Evolutionary conservation across 2,329 filamentous ascomycete species (phyloP).

Genomic region (Ceratocystis smalleyi): DNA sequence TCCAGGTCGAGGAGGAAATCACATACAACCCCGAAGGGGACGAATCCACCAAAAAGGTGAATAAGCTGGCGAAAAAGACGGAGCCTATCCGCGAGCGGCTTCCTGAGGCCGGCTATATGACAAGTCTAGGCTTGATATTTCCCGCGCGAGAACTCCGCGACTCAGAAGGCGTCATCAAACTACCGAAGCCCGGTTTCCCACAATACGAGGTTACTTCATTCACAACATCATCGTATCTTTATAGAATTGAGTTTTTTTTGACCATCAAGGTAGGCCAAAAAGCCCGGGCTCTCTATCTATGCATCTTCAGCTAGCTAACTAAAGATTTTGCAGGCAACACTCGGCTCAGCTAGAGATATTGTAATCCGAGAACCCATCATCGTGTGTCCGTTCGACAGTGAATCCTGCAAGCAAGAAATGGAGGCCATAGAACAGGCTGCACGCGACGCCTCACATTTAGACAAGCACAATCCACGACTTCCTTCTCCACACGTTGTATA

Average conservation of each 20-base stretch:
- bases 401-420: conserved; percentile 96
- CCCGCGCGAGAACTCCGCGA: conserved; percentile 81
- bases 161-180: conserved; percentile 68
- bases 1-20: conserved; percentile 91
- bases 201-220: conserved; percentile 80
- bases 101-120: conserved; percentile 82
- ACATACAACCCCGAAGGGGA: conserved; percentile 98
- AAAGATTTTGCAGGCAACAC: conserved; percentile 30
- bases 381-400: conserved; percentile 87
- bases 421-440: conserved; percentile 93
- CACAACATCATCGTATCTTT: conserved; percentile 81
- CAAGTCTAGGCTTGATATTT: conserved; percentile 80
- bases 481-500: conserved; percentile 73
- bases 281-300: not conserved
- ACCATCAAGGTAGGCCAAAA: conserved; percentile 63
- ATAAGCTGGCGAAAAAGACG: conserved; percentile 69
- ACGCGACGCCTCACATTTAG: conserved; percentile 76
- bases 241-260: conserved; percentile 96
- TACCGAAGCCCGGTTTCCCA: conserved; percentile 76
- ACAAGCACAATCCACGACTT: conserved; percentile 81
- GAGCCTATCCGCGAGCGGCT: conserved; percentile 70
- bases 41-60: conserved; percentile 79
- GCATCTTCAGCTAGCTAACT: conserved; percentile 40
- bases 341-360: conserved; percentile 80
- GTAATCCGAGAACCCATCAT: conserved; percentile 81